phyloP scores from a whole-genome alignment of 345 rosid genomes.

The Anacardium occidentale region DNA sequence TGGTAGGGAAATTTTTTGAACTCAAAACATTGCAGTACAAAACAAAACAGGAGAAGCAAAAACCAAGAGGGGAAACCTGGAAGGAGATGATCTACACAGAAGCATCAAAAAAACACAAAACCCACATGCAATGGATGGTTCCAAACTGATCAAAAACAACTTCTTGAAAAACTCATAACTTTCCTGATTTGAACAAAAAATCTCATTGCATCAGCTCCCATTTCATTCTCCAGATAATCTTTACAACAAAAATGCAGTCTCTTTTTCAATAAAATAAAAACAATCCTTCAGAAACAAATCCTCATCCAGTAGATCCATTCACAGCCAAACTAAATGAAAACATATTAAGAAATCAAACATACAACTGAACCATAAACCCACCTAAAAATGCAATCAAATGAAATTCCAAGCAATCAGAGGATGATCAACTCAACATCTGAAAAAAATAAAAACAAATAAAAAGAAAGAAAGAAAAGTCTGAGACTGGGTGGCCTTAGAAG shows the following conservation, averaged over 20 bases:
- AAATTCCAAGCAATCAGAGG: no score
- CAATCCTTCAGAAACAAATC: slow-evolving; percentile 23
- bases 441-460: no score
- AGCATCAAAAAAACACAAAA: slow-evolving; percentile 44
- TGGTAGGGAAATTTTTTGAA: no score
- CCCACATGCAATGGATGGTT: slow-evolving; percentile 73
- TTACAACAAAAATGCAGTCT: slow-evolving; percentile 4
- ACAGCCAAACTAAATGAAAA: slow-evolving; percentile 5
- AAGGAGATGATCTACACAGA: slow-evolving; percentile 75
- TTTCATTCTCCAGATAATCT: slow-evolving; percentile 16
- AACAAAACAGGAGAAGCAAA: slow-evolving; percentile 91
- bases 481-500: no score
- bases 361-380: slow-evolving; percentile 21
- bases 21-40: slow-evolving; percentile 82
- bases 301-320: slow-evolving; percentile 25
- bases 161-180: slow-evolving; percentile 33
- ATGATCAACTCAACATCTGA: no score
- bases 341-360: neutral
- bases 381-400: slow-evolving; percentile 10
- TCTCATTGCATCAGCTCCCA: slow-evolving; percentile 48
- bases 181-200: slow-evolving; percentile 48
- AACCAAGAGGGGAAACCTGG: slow-evolving; percentile 68
- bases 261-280: slow-evolving; percentile 20
- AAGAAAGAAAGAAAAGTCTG: no score
- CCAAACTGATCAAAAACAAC: slow-evolving; percentile 51